A percentile compares a stretch with the other conserved stretches of the same genome.
Evolutionary conservation across 345 rosid genomes (phyloP).

Genomic region (Cardiospermum halicacabum): DNA sequence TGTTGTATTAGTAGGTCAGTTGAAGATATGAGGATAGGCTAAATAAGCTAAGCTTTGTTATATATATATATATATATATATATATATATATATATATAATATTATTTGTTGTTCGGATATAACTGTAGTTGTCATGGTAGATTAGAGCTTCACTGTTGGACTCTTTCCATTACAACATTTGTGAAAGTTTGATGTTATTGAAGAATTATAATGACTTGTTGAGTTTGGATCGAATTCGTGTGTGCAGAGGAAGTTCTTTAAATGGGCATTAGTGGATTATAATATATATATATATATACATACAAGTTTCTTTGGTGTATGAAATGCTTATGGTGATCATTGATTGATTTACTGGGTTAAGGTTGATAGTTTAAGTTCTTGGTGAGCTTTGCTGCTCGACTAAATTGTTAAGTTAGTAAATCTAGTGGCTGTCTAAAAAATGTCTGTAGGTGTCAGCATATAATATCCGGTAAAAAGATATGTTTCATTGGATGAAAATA

Average conservation of each 20-base stretch:
- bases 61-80: too few species aligned
- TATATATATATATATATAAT: too few species aligned
- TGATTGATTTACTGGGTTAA: not conserved
- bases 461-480: too few species aligned
- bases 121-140: too few species aligned
- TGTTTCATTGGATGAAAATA: not conserved
- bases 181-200: not conserved
- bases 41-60: too few species aligned
- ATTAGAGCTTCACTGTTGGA: not conserved
- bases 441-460: not conserved
- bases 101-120: too few species aligned
- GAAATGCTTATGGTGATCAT: not conserved
- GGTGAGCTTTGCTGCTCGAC: not conserved
- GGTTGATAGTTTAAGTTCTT: not conserved
- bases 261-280: not conserved
- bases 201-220: not conserved
- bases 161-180: too few species aligned
- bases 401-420: not conserved
- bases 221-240: not conserved
- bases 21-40: not conserved
- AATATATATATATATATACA: not conserved
- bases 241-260: not conserved
- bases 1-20: not conserved
- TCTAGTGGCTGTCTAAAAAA: not conserved
- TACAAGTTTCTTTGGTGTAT: not conserved